Percentiles rank a stretch among this genome's conserved stretches.
These are phyloP conservation scores for Leucogyrophana mollusca DNA, from an alignment of 768 basidiomycete genomes.

Conservation along the genomic window DNA sequence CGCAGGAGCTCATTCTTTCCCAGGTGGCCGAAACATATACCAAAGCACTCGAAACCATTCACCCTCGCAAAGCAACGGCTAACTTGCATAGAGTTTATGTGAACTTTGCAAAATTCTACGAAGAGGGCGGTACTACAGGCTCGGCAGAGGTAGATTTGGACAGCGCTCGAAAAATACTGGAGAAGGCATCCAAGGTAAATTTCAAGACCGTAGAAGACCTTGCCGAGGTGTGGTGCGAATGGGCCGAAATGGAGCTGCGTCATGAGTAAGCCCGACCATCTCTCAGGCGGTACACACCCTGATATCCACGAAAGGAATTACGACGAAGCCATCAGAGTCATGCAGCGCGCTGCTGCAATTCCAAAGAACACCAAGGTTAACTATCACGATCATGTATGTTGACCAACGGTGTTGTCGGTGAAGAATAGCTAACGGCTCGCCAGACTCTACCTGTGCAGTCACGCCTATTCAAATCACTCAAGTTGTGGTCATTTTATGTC, in stretches of 20 bases:
- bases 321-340: constrained; percentile 90
- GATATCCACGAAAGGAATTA: constrained; percentile 71
- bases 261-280: constrained; percentile 70
- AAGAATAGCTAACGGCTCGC: constrained; percentile 11
- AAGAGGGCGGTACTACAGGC: constrained; percentile 84
- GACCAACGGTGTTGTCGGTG: background rate
- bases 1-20: constrained; percentile 1
- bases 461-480: constrained; percentile 94
- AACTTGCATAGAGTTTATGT: constrained; percentile 89
- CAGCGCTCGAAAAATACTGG: constrained; percentile 88
- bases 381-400: constrained; percentile 89
- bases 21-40: constrained; percentile 94
- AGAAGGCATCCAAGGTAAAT: constrained; percentile 88
- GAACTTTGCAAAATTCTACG: constrained; percentile 97
- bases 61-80: constrained; percentile 85
- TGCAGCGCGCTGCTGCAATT: constrained; percentile 93
- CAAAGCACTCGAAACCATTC: constrained; percentile 82
- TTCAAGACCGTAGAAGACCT: constrained; percentile 97
- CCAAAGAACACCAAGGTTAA: constrained; percentile 89
- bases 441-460: constrained; percentile 84
- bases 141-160: constrained; percentile 80
- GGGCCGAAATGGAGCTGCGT: constrained; percentile 97
- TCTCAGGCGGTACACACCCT: background rate
- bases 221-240: constrained; percentile 99
- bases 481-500: constrained; percentile 98